Percentiles rank a stretch among this genome's conserved stretches.
phyloP scores from a whole-genome alignment of 2,329 filamentous ascomycete species.

The Stachybotrys chlorohalonatus region DNA sequence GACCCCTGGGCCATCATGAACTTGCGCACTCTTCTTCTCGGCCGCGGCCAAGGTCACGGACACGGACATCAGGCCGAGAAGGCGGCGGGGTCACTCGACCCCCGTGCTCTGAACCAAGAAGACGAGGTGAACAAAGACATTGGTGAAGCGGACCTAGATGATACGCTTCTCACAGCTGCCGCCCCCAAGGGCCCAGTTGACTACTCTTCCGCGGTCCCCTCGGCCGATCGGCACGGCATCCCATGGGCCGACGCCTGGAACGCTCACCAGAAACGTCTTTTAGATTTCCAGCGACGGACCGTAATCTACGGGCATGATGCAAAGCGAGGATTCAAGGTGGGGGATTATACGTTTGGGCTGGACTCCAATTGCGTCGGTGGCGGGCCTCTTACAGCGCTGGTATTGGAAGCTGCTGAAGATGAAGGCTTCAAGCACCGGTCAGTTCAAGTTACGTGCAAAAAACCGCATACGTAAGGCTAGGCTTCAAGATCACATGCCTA shows the following conservation, averaged over 20 bases:
- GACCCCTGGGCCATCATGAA: conserved; percentile 82
- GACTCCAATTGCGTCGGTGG: conserved; percentile 78
- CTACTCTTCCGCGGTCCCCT: conserved; percentile 23
- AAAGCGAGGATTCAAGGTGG: conserved; percentile 50
- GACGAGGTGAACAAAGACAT: neutral
- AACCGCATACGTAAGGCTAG: neutral
- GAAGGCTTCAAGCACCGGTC: conserved; percentile 25
- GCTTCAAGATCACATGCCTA: neutral
- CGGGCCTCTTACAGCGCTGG: conserved; percentile 63
- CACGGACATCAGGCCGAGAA: conserved; percentile 7
- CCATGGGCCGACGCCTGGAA: conserved; percentile 62
- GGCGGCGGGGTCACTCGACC: conserved; percentile 5
- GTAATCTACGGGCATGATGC: conserved; percentile 88
- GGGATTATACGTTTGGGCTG: conserved; percentile 70
- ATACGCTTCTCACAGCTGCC: neutral
- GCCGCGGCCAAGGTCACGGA: conserved; percentile 26
- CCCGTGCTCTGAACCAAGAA: neutral
- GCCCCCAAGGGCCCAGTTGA: conserved; percentile 12
- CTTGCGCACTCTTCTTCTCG: conserved; percentile 66
- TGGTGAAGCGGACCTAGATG: neutral
- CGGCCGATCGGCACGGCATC: conserved; percentile 41
- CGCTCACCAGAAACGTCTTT: conserved; percentile 30
- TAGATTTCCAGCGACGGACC: conserved; percentile 38
- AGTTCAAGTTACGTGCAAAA: conserved; percentile 30
- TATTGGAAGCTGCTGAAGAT: conserved; percentile 48